A percentile compares a stretch with the other conserved stretches of the same genome.
Evolutionary conservation across 371 early-diverging fungal species (phyloP).

Genomic region (Nematocida sp.): DNA sequence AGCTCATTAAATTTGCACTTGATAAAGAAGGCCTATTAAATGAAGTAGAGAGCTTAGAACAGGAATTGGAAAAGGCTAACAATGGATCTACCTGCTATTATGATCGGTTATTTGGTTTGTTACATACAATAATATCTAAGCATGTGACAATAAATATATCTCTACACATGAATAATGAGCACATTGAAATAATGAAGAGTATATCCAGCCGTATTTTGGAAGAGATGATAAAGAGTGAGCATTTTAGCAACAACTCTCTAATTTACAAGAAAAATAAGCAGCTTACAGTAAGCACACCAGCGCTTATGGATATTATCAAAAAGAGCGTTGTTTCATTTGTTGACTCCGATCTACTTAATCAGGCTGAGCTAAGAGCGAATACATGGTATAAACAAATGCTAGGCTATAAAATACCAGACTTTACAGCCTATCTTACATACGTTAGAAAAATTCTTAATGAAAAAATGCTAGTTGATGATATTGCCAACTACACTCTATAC

Average conservation of each 20-base stretch:
- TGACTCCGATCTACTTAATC: background rate
- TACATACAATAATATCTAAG: background rate
- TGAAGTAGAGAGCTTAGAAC: background rate
- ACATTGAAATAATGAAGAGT: background rate
- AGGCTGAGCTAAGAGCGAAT: background rate
- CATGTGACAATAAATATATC: background rate
- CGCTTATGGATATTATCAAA: background rate
- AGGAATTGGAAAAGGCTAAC: background rate
- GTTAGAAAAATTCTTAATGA: background rate
- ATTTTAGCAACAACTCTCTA: background rate
- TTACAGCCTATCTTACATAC: background rate
- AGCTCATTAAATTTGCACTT: background rate
- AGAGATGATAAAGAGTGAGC: background rate
- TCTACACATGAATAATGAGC: background rate
- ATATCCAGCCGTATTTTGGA: background rate
- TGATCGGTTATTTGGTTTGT: background rate
- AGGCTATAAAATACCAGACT: background rate
- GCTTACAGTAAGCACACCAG: background rate
- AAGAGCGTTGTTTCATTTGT: background rate
- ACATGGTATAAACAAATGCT: background rate
- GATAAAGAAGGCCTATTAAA: background rate
- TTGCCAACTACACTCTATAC: background rate
- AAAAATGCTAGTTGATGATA: background rate
- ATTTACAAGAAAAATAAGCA: background rate
- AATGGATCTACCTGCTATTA: background rate